A percentile compares a stretch with the other conserved stretches of the same genome.
These are phyloP conservation scores for Kluyveromyces dobzhanskii DNA, from an alignment of 805 yeast genomes.

Conservation along the genomic window DNA sequence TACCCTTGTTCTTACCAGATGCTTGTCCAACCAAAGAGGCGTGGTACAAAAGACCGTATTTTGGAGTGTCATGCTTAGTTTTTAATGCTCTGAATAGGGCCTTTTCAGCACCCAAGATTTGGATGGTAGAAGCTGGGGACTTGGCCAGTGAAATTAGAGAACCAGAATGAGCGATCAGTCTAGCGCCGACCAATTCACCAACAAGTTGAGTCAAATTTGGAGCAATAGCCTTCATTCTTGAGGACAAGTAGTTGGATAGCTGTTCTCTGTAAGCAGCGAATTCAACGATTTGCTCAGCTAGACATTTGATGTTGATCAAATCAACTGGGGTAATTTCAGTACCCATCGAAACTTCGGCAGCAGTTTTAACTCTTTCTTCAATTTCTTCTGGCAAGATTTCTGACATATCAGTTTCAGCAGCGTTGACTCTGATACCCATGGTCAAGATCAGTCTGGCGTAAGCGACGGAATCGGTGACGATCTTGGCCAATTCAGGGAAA, in stretches of 20 bases:
- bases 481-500: slow-evolving; percentile 98
- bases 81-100: slow-evolving; percentile 93
- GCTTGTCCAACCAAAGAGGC: slow-evolving; percentile 98
- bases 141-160: slow-evolving; percentile 89
- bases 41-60: slow-evolving; percentile 94
- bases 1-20: slow-evolving; percentile 95
- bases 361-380: slow-evolving; percentile 86
- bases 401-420: slow-evolving; percentile 82
- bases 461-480: slow-evolving; percentile 91
- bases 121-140: slow-evolving; percentile 98
- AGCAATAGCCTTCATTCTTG: slow-evolving; percentile 98
- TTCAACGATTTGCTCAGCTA: slow-evolving; percentile 95
- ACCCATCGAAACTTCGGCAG: slow-evolving; percentile 99
- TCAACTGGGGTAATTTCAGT: slow-evolving; percentile 94
- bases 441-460: slow-evolving; percentile 87
- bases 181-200: slow-evolving; percentile 97
- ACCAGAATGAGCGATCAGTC: slow-evolving; percentile 96
- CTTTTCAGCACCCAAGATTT: slow-evolving; percentile 95
- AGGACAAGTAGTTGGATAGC: slow-evolving; percentile 77
- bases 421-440: slow-evolving; percentile 92
- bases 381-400: slow-evolving; percentile 87
- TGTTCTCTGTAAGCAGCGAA: slow-evolving; percentile 96
- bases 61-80: slow-evolving; percentile 95
- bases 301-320: slow-evolving; percentile 74
- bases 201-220: slow-evolving; percentile 93